Evolutionary conservation across 2,329 filamentous ascomycete genomes (phyloP).

Genomic region (Monilinia laxa): DNA sequence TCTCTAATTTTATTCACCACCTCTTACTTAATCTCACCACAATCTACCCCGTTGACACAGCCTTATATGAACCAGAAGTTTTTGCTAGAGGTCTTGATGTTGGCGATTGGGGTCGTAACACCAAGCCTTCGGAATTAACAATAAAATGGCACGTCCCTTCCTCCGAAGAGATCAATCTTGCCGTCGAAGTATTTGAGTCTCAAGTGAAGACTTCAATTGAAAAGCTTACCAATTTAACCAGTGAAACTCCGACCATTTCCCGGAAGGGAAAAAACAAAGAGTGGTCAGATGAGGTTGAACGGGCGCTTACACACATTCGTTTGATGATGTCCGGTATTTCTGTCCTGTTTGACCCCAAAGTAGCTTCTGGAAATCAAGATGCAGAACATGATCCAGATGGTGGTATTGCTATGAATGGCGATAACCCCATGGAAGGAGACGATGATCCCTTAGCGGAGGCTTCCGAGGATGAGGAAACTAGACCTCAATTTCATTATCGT

Average conservation of each 20-base stretch:
- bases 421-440: slow-evolving; percentile 53
- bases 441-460: slow-evolving; percentile 59
- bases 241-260: slow-evolving; percentile 77
- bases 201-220: slow-evolving; percentile 76
- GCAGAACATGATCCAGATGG: slow-evolving; percentile 48
- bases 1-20: slow-evolving; percentile 97
- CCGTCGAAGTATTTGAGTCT: slow-evolving; percentile 81
- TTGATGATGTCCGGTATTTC: slow-evolving; percentile 90
- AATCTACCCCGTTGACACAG: slow-evolving; percentile 88
- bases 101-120: slow-evolving; percentile 80
- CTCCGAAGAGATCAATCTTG: slow-evolving; percentile 79
- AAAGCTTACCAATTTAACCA: slow-evolving; percentile 75
- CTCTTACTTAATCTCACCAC: slow-evolving; percentile 90
- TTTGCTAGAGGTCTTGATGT: slow-evolving; percentile 70
- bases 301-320: slow-evolving; percentile 82
- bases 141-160: slow-evolving; percentile 90
- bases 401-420: slow-evolving; percentile 49
- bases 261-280: slow-evolving; percentile 95
- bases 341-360: slow-evolving; percentile 79
- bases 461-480: slow-evolving; percentile 76
- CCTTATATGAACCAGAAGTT: slow-evolving; percentile 78
- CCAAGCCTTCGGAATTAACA: slow-evolving; percentile 71
- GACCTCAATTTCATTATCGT: slow-evolving; percentile 83
- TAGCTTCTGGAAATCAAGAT: slow-evolving; percentile 57
- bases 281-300: slow-evolving; percentile 95